phyloP scores from a whole-genome alignment of 2,329 filamentous ascomycete genomes.

The Penicillium sp. region DNA sequence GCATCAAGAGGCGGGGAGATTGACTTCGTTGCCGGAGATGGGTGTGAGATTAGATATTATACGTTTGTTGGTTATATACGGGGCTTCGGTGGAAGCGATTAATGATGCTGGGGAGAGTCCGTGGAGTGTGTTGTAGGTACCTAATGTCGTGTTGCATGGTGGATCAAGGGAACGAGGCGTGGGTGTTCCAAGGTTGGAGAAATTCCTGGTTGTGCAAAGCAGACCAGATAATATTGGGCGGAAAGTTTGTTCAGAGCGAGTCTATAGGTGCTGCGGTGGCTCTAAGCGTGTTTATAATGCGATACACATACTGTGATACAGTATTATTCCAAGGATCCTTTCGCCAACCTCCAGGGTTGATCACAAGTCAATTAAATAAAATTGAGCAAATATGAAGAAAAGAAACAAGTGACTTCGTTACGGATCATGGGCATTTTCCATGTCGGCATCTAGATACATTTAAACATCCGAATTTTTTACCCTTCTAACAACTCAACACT shows the following conservation, averaged over 20 bases:
- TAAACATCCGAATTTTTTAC: slow-evolving; percentile 27
- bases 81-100: background rate
- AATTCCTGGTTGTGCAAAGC: no score
- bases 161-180: no score
- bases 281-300: no score
- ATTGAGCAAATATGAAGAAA: background rate
- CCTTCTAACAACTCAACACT: slow-evolving; percentile 13
- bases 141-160: no score
- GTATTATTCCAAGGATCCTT: background rate
- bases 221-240: no score
- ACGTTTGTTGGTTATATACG: background rate
- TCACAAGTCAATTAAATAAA: background rate
- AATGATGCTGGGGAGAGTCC: background rate
- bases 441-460: slow-evolving; percentile 31
- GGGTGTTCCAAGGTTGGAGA: no score
- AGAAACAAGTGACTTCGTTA: slow-evolving; percentile 25
- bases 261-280: no score
- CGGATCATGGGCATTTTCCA: slow-evolving; percentile 23
- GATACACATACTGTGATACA: background rate
- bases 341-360: background rate
- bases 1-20: background rate
- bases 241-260: no score
- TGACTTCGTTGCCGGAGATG: background rate
- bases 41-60: background rate
- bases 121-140: background rate